Evolutionary conservation across 805 yeast genomes (phyloP).

Genomic region (Limtongia smithiae): DNA sequence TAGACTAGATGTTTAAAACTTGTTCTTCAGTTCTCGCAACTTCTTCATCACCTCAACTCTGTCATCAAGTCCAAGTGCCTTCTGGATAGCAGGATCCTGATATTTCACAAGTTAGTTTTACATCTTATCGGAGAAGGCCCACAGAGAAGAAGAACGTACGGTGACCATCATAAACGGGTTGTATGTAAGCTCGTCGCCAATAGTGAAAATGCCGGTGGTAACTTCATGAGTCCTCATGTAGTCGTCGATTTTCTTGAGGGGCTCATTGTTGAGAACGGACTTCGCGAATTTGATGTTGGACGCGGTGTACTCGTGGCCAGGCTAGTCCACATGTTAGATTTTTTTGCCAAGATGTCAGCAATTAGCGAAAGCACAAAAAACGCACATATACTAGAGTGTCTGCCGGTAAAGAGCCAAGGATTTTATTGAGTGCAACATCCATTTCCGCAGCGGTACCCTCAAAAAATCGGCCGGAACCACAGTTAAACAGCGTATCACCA

Average conservation of each 20-base stretch:
- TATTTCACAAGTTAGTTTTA: conserved; percentile 37
- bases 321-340: conserved; percentile 33
- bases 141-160: conserved; percentile 1
- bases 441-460: conserved; percentile 85
- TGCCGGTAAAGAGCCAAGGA: conserved; percentile 58
- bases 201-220: conserved; percentile 81
- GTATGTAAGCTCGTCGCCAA: conserved; percentile 71
- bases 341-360: background rate
- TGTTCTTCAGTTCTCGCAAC: conserved; percentile 73
- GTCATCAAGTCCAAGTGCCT: conserved; percentile 52
- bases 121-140: no score
- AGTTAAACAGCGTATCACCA: conserved; percentile 90
- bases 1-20: conserved; percentile 3
- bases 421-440: conserved; percentile 61
- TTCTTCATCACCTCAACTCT: conserved; percentile 63
- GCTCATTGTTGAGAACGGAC: conserved; percentile 52
- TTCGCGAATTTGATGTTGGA: conserved; percentile 75
- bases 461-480: conserved; percentile 96
- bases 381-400: conserved; percentile 61
- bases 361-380: background rate
- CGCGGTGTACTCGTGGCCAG: conserved; percentile 88
- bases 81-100: conserved; percentile 56
- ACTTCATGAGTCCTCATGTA: conserved; percentile 55
- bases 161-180: conserved; percentile 82
- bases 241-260: conserved; percentile 51